Base-by-base conservation (phyloP, 768 basidiomycete species). In the Mycena filopes region DNA sequence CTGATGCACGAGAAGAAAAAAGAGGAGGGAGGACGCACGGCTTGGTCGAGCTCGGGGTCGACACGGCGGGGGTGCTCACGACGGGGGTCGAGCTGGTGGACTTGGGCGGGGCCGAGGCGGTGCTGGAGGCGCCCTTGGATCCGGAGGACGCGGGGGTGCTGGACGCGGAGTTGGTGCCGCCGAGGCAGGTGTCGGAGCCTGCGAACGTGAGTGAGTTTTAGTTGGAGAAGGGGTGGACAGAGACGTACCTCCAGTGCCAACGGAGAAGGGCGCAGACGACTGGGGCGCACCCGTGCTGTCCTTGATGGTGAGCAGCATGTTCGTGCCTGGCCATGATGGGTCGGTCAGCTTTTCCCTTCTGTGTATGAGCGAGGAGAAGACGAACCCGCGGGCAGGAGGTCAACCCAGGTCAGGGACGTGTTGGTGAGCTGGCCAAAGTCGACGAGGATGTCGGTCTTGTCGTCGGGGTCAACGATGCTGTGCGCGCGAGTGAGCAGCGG, bases 351-450 rank as follows among this genome's bases (percentile, higher is more conserved):
- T n/a, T n/a, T n/a, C n/a, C n/a, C n/a, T n/a, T n/a, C n/a, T n/a
- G n/a, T n/a, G n/a, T n/a, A n/a, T n/a, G 12, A 33, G 33, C 6
- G 33, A 33, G 12, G 33, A 33, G 33, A 33, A 33, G 33, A 60
- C 61, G 29, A 11, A 63, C 62, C 66, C 11, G 25, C 50, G 18
- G 60, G 60, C 23, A 53, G 31, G 11, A 9, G 42, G 23, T 40
- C 56, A 0, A 13, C 12, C 66, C 66, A 67, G 23, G 61, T 63
- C 3, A 67, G 21, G 18, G 61, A 63, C 0, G n/a, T 63, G 61
- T 63, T 67, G 10, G 61, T 23, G 23, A 67, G 41, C 15, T 29
- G 5, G 5, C 45, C 51, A 25, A 55, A 55, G 36, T n/a, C n/a
- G 51, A 63, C 41, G 13, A 63, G 33, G 28, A 20, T 40, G 6